Evolutionary conservation across 2,329 filamentous ascomycete genomes (phyloP).

Genomic region (Cladosporium sp.): DNA sequence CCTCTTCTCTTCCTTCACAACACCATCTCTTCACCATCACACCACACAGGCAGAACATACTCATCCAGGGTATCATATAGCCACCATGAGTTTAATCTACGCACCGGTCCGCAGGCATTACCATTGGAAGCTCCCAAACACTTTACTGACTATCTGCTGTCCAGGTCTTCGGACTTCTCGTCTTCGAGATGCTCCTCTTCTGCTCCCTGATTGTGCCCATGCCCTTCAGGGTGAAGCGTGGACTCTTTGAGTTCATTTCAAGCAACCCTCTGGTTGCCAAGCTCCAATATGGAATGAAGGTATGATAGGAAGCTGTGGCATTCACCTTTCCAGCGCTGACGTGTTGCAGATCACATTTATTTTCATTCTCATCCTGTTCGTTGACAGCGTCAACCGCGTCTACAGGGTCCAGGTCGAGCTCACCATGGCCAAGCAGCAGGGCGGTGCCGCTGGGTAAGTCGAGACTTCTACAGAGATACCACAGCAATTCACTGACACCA

Average conservation of each 20-base stretch:
- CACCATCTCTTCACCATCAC: slow-evolving; percentile 6
- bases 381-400: slow-evolving; percentile 94
- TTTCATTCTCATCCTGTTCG: slow-evolving; percentile 96
- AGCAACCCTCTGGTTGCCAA: slow-evolving; percentile 84
- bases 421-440: slow-evolving; percentile 65
- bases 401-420: slow-evolving; percentile 95
- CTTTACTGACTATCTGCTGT: slow-evolving; percentile 23
- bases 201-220: slow-evolving; percentile 81
- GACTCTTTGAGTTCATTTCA: slow-evolving; percentile 94
- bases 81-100: slow-evolving; percentile 42
- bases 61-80: background rate
- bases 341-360: slow-evolving; percentile 81
- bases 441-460: slow-evolving; percentile 51
- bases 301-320: slow-evolving; percentile 37
- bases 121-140: slow-evolving; percentile 4
- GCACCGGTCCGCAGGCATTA: slow-evolving; percentile 34
- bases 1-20: slow-evolving; percentile 18
- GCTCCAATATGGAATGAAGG: slow-evolving; percentile 94
- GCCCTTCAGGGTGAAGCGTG: slow-evolving; percentile 81
- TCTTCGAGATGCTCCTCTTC: slow-evolving; percentile 82
- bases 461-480: background rate
- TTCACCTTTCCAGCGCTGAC: background rate
- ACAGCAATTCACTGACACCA: slow-evolving; percentile 26
- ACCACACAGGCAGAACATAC: slow-evolving; percentile 6
- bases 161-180: slow-evolving; percentile 80